Conservation (phyloP, 2,329 filamentous ascomycete genomes). For the Didymella glomerata region DNA sequence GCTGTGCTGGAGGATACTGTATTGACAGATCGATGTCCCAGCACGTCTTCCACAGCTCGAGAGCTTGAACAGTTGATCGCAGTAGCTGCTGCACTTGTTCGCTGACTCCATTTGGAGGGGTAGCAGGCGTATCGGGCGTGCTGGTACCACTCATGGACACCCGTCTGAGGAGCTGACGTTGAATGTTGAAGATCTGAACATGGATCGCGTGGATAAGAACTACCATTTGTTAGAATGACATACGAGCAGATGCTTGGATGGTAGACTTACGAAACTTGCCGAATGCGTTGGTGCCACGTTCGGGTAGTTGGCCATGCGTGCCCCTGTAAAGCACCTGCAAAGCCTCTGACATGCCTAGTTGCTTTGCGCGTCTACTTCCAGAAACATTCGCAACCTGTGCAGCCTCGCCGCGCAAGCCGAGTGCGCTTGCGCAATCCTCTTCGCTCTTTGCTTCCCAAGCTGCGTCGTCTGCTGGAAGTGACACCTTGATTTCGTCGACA, state of each 20-base stretch:
- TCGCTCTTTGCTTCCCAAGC: slow-evolving; percentile 73
- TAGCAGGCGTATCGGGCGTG: slow-evolving; percentile 62
- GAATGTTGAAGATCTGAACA: slow-evolving; percentile 66
- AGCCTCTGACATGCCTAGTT: slow-evolving; percentile 70
- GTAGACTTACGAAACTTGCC: slow-evolving; percentile 66
- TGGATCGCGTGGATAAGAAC: slow-evolving; percentile 75
- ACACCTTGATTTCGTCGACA: slow-evolving; percentile 69
- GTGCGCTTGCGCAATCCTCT: slow-evolving; percentile 68
- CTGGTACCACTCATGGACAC: slow-evolving; percentile 57
- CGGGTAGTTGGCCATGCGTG: slow-evolving; percentile 66
- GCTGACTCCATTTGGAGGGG: slow-evolving; percentile 55
- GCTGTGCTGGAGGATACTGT: slow-evolving; percentile 70
- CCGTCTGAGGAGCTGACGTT: slow-evolving; percentile 53
- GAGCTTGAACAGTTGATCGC: slow-evolving; percentile 59
- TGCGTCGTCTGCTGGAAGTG: slow-evolving; percentile 76
- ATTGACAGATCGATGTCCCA: slow-evolving; percentile 75
- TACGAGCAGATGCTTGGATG: background rate
- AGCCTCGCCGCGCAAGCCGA: slow-evolving; percentile 68
- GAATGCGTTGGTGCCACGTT: slow-evolving; percentile 73
- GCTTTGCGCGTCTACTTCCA: slow-evolving; percentile 69
- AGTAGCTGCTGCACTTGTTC: slow-evolving; percentile 59
- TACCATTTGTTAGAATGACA: slow-evolving; percentile 23
- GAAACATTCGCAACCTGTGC: slow-evolving; percentile 67
- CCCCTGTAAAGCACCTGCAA: slow-evolving; percentile 68
- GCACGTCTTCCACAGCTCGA: slow-evolving; percentile 75